Conservation (phyloP, 2,329 filamentous ascomycete genomes). For the Penicillium crustosum region DNA sequence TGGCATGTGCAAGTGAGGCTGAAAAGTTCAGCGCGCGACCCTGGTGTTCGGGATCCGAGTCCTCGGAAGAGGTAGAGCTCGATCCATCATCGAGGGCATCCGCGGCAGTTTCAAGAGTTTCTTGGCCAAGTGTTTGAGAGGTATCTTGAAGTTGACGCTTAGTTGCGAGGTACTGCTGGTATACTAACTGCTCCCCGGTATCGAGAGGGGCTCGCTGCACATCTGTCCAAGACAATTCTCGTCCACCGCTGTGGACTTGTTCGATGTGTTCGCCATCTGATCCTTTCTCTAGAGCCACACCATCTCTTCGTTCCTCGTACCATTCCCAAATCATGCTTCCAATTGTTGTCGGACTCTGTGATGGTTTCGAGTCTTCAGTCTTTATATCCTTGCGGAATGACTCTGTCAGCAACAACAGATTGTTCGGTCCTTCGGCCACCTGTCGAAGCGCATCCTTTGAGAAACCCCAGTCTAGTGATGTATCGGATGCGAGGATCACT, state of each 20-base stretch:
- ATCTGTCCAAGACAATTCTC: constrained; percentile 61
- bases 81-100: constrained; percentile 74
- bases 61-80: constrained; percentile 83
- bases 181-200: constrained; percentile 73
- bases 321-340: constrained; percentile 76
- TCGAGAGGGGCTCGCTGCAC: constrained; percentile 66
- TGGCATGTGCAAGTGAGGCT: constrained; percentile 77
- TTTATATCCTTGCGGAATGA: constrained; percentile 43
- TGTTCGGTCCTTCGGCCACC: constrained; percentile 73
- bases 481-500: constrained; percentile 89
- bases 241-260: constrained; percentile 65
- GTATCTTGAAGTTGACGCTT: constrained; percentile 85
- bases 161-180: constrained; percentile 89
- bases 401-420: constrained; percentile 85
- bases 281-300: constrained; percentile 59
- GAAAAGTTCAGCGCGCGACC: constrained; percentile 89
- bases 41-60: constrained; percentile 85
- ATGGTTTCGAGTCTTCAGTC: constrained; percentile 24
- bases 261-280: constrained; percentile 61
- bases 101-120: constrained; percentile 70
- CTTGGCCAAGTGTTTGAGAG: constrained; percentile 67
- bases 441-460: constrained; percentile 75
- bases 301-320: constrained; percentile 69
- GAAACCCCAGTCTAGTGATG: constrained; percentile 91
- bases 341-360: constrained; percentile 55